Evolutionary conservation across 345 rosid species (phyloP), one percentile per base, ranked within the genome.

Genomic region (Carallia brachiata): DNA sequence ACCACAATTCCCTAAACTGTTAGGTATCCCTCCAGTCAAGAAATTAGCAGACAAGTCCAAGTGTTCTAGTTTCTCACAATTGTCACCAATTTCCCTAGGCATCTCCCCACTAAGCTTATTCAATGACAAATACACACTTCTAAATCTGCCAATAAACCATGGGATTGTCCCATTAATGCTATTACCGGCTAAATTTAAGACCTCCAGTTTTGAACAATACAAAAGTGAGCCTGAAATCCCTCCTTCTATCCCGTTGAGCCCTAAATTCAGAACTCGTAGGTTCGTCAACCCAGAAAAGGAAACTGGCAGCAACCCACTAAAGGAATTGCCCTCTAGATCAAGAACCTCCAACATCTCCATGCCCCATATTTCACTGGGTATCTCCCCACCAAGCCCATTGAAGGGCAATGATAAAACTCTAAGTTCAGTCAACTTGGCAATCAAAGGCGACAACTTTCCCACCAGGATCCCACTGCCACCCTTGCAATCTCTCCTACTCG

Each of bases 401-500:
- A 40, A 74, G 58, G 79, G 72, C 63, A 81, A 50, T n/a, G 79
- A 74, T 30, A 81, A 77, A 61, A 77, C 75, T 44, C 65, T 68
- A 69, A 81, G 81, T 34, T 61, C 61, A 32, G 37, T 61, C 37
- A 81, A 77, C 58, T 52, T 69, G 16, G 77, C 79, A 52, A 81
- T 62, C 59, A 55, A 69, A 32, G 84, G 84, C 1, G 79, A 40
- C 17, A 81, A 64, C 61, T 77, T 68, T 6, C 84, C 81, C 32
- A 27, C 31, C 16, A 80, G 32, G 27, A 64, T 77, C 72, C 76
- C 80, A 17, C 61, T 73, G 74, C 75, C 77, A 56, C 69, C 82
- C 61, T 59, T 58, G 65, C 96, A 91, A 34, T 71, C 76, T 77
- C 94, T 89, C 70, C 94, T 78, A 69, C 84, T 73, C 52, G 91